Evolutionary conservation across 805 yeast species (phyloP).

Genomic region (Ogataea siamensis): DNA sequence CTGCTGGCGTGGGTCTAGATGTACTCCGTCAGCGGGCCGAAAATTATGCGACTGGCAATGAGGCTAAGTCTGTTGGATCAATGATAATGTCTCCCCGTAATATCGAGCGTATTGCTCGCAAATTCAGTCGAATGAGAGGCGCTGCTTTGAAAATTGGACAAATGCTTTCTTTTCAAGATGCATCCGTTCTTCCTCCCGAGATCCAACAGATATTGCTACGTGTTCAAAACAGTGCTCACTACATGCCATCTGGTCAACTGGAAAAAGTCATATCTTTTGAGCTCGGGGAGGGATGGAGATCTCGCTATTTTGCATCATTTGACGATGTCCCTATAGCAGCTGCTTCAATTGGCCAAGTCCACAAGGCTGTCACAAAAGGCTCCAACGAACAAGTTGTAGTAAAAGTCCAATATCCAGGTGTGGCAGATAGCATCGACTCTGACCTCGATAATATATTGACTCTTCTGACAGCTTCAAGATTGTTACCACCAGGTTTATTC

Average conservation of each 20-base stretch:
- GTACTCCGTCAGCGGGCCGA: conserved; percentile 76
- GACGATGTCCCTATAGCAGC: conserved; percentile 94
- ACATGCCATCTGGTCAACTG: conserved; percentile 92
- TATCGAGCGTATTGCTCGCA: conserved; percentile 82
- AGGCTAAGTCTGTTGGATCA: conserved; percentile 48
- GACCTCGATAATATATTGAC: conserved; percentile 84
- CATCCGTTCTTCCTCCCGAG: conserved; percentile 78
- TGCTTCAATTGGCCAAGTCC: conserved; percentile 97
- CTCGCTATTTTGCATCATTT: conserved; percentile 62
- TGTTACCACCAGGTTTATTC: conserved; percentile 88
- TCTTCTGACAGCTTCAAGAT: conserved; percentile 79
- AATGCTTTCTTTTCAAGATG: conserved; percentile 92
- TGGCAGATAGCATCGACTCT: conserved; percentile 87
- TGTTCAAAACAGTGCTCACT: conserved; percentile 93
- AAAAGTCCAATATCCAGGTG: conserved; percentile 97
- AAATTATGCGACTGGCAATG: conserved; percentile 52
- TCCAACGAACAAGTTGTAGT: conserved; percentile 80
- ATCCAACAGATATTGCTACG: conserved; percentile 75
- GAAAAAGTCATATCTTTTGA: conserved; percentile 70
- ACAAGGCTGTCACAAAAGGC: conserved; percentile 63
- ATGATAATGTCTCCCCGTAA: conserved; percentile 76
- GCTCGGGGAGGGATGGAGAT: conserved; percentile 79
- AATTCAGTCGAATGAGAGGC: conserved; percentile 94
- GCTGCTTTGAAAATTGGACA: conserved; percentile 98
- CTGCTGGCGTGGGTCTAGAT: conserved; percentile 86